A percentile compares a stretch with the other conserved stretches of the same genome.
Conservation (phyloP, 1,139 yeast species). For the Lodderomyces metapsilosis region DNA sequence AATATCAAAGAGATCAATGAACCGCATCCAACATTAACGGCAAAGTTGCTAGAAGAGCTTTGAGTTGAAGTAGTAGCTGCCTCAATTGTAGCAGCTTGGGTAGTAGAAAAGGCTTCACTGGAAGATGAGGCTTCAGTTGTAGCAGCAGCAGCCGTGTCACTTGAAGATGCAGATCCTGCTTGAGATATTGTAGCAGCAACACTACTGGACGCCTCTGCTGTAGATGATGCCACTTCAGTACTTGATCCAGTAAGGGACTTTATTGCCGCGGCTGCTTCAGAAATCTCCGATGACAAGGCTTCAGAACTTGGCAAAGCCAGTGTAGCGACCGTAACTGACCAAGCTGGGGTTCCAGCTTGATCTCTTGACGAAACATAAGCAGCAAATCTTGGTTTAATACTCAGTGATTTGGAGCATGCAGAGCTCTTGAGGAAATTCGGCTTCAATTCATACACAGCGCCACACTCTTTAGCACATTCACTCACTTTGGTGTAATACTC, state of each 20-base stretch:
- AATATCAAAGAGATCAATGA: background rate
- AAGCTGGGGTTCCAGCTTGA: background rate
- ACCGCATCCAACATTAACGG: background rate
- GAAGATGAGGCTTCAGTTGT: background rate
- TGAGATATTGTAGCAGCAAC: background rate
- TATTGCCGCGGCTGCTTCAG: background rate
- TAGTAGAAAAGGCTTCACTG: background rate
- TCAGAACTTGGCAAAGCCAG: background rate
- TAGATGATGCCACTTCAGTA: background rate
- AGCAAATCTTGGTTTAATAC: background rate
- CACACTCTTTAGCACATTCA: background rate
- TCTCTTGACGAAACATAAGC: background rate
- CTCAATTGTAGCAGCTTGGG: background rate
- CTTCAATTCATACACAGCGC: background rate
- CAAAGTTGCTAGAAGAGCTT: background rate
- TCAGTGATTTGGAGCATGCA: background rate
- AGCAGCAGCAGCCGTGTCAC: too few species aligned
- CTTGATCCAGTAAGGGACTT: background rate
- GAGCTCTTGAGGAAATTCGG: background rate
- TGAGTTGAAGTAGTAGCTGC: background rate
- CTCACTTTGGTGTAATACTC: background rate
- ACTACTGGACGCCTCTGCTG: background rate
- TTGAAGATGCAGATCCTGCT: background rate
- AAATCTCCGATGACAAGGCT: background rate
- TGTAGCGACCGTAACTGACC: background rate